phyloP scores from a whole-genome alignment of 371 early-diverging fungal genomes.

The Lichtheimia ornata region DNA sequence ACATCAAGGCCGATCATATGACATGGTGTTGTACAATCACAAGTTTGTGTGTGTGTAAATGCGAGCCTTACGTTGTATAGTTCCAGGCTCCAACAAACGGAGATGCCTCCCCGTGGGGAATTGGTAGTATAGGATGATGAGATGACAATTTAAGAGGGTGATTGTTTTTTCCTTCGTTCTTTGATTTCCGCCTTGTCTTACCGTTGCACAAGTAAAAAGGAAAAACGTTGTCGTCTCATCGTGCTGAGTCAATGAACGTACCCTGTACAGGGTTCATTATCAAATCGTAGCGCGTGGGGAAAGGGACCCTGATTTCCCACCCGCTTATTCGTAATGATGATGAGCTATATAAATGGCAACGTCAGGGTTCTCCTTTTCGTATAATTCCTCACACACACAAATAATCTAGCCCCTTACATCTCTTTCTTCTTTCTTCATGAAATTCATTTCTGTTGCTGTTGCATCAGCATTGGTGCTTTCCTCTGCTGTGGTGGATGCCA shows the following conservation, averaged over 20 bases:
- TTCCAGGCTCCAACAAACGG: too few species aligned
- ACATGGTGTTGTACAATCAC: too few species aligned
- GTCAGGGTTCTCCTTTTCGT: not conserved
- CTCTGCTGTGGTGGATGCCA: slow-evolving; percentile 28
- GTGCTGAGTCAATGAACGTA: not conserved
- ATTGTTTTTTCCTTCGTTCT: too few species aligned
- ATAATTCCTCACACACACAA: not conserved
- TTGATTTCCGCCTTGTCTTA: too few species aligned
- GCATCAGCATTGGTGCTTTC: slow-evolving; percentile 20
- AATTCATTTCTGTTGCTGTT: slow-evolving; percentile 28
- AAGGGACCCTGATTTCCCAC: slow-evolving; percentile 1
- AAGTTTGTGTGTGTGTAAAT: too few species aligned
- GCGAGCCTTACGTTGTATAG: too few species aligned
- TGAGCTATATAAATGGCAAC: not conserved
- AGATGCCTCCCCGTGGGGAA: too few species aligned
- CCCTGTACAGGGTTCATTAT: slow-evolving; percentile 5
- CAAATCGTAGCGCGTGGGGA: not conserved
- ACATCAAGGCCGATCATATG: too few species aligned
- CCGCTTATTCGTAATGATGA: not conserved
- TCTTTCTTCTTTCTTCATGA: slow-evolving; percentile 24
- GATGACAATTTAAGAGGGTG: too few species aligned
- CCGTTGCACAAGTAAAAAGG: too few species aligned
- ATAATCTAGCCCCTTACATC: not conserved
- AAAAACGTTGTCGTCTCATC: too few species aligned
- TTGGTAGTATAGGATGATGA: too few species aligned